A percentile compares a stretch with the other conserved stretches of the same genome.
Conservation (phyloP, 208 protist genomes). For the Wallacemonas sp. region DNA sequence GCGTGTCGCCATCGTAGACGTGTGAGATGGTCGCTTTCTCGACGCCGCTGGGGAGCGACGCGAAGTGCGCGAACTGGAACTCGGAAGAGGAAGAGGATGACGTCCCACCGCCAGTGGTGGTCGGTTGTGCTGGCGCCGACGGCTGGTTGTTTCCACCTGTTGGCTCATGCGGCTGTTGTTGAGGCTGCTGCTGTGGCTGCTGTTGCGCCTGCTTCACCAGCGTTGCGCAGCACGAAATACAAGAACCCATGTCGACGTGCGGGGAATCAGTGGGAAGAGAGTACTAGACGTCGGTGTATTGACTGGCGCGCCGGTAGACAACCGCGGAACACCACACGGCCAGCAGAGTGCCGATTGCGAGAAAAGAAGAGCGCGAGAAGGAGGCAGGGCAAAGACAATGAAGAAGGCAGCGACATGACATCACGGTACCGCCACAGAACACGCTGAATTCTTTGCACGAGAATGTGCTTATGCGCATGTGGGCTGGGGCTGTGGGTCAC, state of each 20-base stretch:
- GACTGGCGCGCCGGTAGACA: no score
- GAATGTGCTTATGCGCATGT: no score
- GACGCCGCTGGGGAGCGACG: constrained; percentile 20
- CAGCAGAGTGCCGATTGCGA: background rate
- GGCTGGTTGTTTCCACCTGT: background rate
- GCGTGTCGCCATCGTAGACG: constrained; percentile 69
- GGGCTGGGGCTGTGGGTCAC: no score
- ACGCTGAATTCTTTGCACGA: no score
- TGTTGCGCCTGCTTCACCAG: background rate
- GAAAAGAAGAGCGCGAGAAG: background rate
- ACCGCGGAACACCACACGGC: no score
- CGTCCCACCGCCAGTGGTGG: no score
- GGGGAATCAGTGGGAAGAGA: no score
- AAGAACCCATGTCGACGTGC: background rate
- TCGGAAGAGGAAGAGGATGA: background rate
- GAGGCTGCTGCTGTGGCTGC: background rate
- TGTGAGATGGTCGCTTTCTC: constrained; percentile 37
- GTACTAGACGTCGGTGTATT: no score
- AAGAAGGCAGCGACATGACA: no score
- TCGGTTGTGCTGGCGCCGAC: background rate
- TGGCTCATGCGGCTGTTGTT: background rate
- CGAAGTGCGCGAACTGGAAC: constrained; percentile 25
- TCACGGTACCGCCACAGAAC: no score
- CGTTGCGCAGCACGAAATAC: background rate
- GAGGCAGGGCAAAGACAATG: background rate